Percentiles rank a stretch among this genome's conserved stretches.
These are phyloP conservation scores for Malus asiatica DNA, from an alignment of 306 rosid species.

Conservation along the genomic window DNA sequence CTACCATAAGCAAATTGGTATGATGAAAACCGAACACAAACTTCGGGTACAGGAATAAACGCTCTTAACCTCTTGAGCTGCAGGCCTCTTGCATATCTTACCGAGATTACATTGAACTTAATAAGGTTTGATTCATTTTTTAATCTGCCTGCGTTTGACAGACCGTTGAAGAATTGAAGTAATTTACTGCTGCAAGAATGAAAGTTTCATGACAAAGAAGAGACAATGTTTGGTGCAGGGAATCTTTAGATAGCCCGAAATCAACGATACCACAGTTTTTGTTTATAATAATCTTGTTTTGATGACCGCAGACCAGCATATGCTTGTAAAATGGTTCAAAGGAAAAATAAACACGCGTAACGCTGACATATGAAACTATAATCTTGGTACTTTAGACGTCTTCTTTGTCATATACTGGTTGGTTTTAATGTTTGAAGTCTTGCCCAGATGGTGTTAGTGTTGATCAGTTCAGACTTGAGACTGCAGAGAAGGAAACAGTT, in stretches of 20 bases:
- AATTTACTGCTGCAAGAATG: slow-evolving; percentile 29
- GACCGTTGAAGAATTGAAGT: slow-evolving; percentile 11
- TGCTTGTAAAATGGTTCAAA: neutral
- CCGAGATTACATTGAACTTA: slow-evolving; percentile 12
- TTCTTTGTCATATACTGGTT: slow-evolving; percentile 6
- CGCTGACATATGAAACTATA: neutral
- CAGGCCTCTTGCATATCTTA: neutral
- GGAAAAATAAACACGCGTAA: neutral
- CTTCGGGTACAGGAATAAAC: neutral
- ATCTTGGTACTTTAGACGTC: neutral
- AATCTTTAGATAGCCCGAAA: slow-evolving; percentile 30
- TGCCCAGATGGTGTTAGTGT: neutral
- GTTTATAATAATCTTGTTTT: neutral
- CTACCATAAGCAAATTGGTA: neutral
- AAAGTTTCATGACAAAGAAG: slow-evolving; percentile 21
- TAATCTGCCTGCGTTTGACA: slow-evolving; percentile 6
- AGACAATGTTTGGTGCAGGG: slow-evolving; percentile 45
- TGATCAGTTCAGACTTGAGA: neutral
- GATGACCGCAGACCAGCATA: slow-evolving; percentile 10
- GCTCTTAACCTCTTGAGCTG: neutral
- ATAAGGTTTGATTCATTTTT: neutral
- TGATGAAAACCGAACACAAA: neutral
- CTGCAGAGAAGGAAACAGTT: neutral
- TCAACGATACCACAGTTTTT: slow-evolving; percentile 31
- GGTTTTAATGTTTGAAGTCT: slow-evolving; percentile 7